These are phyloP conservation scores for Fusarium tricinctum DNA, from an alignment of 2,329 filamentous ascomycete genomes.

Conservation along the genomic window DNA sequence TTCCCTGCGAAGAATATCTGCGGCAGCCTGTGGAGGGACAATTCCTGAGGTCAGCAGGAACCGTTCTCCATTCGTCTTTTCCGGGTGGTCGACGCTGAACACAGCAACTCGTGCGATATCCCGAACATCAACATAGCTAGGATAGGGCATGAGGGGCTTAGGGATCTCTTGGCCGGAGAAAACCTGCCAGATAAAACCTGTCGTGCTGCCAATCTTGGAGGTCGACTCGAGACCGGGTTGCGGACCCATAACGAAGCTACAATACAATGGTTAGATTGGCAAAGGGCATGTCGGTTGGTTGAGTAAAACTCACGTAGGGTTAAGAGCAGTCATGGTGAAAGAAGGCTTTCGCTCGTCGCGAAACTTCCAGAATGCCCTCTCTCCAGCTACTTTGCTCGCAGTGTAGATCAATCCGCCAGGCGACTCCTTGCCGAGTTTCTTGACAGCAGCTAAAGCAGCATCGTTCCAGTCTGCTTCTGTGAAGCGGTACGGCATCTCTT, in stretches of 20 bases:
- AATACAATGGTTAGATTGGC: background rate
- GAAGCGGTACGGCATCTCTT: constrained; percentile 27
- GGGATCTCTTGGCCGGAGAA: constrained; percentile 45
- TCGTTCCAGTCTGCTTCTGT: constrained; percentile 48
- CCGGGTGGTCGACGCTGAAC: constrained; percentile 41
- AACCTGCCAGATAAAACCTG: constrained; percentile 44
- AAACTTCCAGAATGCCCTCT: constrained; percentile 47
- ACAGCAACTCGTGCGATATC: constrained; percentile 44
- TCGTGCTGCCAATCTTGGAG: constrained; percentile 40
- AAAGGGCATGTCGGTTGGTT: rapidly evolving
- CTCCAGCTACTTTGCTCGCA: constrained; percentile 43
- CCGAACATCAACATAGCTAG: constrained; percentile 45
- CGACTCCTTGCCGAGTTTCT: constrained; percentile 40
- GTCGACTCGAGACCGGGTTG: constrained; percentile 36
- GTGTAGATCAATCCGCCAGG: constrained; percentile 39
- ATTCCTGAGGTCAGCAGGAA: constrained; percentile 38
- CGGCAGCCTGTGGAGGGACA: constrained; percentile 43
- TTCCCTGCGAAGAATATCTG: constrained; percentile 45
- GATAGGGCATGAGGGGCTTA: constrained; percentile 15
- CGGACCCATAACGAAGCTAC: constrained; percentile 48
- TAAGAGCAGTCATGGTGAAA: constrained; percentile 45
- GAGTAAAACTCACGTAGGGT: constrained; percentile 39
- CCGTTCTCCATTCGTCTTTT: constrained; percentile 41
- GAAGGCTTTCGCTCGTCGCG: constrained; percentile 37
- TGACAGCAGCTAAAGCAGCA: constrained; percentile 30